Evolutionary conservation across 192 early-diverging fungal genomes (phyloP).

Genomic region (Phycomyces blakesleeanus): DNA sequence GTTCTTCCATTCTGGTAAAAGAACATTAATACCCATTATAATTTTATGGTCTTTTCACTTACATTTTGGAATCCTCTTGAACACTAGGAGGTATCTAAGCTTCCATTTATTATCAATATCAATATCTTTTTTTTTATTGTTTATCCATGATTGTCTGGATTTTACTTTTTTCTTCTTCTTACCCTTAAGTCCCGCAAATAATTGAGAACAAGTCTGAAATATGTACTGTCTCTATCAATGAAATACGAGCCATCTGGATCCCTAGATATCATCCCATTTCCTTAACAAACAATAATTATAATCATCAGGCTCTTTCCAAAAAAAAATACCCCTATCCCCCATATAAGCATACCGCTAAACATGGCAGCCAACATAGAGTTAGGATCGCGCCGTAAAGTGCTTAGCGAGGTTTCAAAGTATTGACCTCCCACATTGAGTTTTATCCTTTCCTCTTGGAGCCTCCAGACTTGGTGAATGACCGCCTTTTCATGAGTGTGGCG

Average conservation of each 20-base stretch:
- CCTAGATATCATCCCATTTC: background rate
- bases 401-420: slow-evolving; percentile 25
- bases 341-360: slow-evolving; percentile 19
- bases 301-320: background rate
- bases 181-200: slow-evolving; percentile 25
- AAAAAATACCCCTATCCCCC: background rate
- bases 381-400: slow-evolving; percentile 22
- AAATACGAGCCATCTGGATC: slow-evolving; percentile 31
- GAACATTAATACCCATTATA: background rate
- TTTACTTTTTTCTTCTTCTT: background rate
- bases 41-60: background rate
- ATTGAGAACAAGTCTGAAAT: slow-evolving; percentile 29
- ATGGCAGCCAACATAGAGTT: slow-evolving; percentile 28
- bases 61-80: slow-evolving; percentile 28
- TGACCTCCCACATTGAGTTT: slow-evolving; percentile 32
- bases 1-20: slow-evolving; percentile 19
- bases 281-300: background rate
- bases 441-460: slow-evolving; percentile 6
- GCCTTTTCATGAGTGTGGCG: no score
- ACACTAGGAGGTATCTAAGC: slow-evolving; percentile 29
- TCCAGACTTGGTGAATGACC: no score
- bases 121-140: background rate
- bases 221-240: slow-evolving; percentile 31
- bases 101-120: background rate
- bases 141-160: no score